A percentile compares a stretch with the other conserved stretches of the same genome.
phyloP scores from a whole-genome alignment of 73 alveolate genomes.

The Diophrys appendiculata region DNA sequence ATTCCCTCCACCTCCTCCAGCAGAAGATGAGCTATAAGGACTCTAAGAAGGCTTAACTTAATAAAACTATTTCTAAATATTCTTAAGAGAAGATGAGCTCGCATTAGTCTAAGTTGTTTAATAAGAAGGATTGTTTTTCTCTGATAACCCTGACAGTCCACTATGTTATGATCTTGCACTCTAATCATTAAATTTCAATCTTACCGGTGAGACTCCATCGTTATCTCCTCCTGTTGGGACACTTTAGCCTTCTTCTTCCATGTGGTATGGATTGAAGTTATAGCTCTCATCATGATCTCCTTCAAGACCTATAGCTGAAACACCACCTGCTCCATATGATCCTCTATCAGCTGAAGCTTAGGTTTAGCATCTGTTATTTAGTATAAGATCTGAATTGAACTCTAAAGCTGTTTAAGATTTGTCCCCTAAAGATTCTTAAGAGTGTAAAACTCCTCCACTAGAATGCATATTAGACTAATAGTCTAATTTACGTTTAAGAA shows the following conservation, averaged over 20 bases:
- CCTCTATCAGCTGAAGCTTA: neutral
- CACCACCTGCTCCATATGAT: neutral
- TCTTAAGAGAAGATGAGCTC: neutral
- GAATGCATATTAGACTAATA: no score
- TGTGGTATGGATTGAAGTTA: neutral
- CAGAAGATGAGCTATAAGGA: neutral
- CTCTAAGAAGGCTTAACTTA: no score
- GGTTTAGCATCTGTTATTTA: neutral
- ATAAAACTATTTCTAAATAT: no score
- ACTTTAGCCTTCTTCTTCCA: neutral
- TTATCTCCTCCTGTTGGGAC: neutral
- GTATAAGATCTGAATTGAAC: neutral
- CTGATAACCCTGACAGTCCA: neutral
- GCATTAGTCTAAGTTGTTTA: neutral
- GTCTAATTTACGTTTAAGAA: no score
- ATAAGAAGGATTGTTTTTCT: neutral
- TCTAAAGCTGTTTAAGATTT: no score
- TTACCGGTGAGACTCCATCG: neutral
- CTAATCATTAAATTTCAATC: no score
- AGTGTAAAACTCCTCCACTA: no score
- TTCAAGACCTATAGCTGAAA: neutral
- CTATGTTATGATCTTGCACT: neutral
- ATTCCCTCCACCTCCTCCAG: conserved; percentile 1
- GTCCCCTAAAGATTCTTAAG: no score
- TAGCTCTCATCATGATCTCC: neutral